Evolutionary conservation across 306 rosid species (phyloP).

Genomic region (Medicago lupulina): DNA sequence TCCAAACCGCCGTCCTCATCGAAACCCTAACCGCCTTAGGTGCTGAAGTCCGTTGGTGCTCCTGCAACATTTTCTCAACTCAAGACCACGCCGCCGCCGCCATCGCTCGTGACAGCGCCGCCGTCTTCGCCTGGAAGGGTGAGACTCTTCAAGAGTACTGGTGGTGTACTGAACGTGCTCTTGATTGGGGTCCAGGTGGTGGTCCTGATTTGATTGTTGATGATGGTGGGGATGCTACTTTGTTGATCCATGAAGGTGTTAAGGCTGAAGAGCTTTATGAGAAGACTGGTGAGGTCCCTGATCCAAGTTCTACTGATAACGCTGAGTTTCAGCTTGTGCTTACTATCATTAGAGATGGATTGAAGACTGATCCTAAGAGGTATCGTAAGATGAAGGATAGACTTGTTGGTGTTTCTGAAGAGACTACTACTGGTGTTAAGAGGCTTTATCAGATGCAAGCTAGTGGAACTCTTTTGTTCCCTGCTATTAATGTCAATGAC

Average conservation of each 20-base stretch:
- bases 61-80: slow-evolving; percentile 97
- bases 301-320: slow-evolving; percentile 79
- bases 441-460: slow-evolving; percentile 94
- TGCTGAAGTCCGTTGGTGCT: slow-evolving; percentile 97
- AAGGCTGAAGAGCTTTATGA: slow-evolving; percentile 85
- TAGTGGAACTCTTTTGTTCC: slow-evolving; percentile 76
- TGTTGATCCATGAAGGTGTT: slow-evolving; percentile 87
- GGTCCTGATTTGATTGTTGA: slow-evolving; percentile 96
- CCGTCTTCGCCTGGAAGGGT: slow-evolving; percentile 96
- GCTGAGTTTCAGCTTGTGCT: slow-evolving; percentile 87
- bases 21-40: slow-evolving; percentile 97
- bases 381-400: slow-evolving; percentile 88
- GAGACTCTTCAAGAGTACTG: slow-evolving; percentile 97
- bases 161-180: slow-evolving; percentile 98
- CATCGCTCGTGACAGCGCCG: slow-evolving; percentile 88
- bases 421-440: slow-evolving; percentile 97
- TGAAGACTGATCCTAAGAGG: slow-evolving; percentile 79
- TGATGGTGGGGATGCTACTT: slow-evolving; percentile 90
- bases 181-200: slow-evolving; percentile 93
- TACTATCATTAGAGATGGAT: slow-evolving; percentile 73
- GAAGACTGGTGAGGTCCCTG: slow-evolving; percentile 66
- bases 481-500: slow-evolving; percentile 96
- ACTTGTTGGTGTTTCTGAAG: slow-evolving; percentile 92
- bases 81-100: slow-evolving; percentile 99
- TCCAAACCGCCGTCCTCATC: slow-evolving; percentile 93